These are phyloP conservation scores for Salix suchowensis DNA, from an alignment of 345 rosid species.

Conservation along the genomic window DNA sequence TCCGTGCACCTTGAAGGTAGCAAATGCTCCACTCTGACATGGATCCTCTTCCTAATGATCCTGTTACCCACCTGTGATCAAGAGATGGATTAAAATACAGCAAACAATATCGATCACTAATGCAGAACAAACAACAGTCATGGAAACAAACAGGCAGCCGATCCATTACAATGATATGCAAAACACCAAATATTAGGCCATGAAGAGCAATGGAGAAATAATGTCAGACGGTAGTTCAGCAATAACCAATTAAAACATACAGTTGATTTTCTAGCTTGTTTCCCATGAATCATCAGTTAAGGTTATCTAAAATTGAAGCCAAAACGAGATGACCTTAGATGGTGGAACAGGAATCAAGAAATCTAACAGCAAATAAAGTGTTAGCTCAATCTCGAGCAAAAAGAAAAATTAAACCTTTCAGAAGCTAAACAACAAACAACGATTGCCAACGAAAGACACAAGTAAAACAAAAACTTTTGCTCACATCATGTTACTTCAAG, in stretches of 20 bases:
- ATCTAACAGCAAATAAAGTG: neutral
- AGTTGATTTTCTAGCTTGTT: neutral
- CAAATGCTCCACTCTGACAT: conserved; percentile 62
- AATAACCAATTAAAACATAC: neutral
- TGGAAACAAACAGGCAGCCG: neutral
- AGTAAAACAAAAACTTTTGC: too few relatives aligned
- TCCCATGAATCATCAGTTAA: neutral
- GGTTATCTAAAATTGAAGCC: neutral
- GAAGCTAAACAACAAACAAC: neutral
- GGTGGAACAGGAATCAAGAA: neutral
- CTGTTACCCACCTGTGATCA: conserved; percentile 46
- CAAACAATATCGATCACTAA: neutral
- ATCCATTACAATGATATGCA: neutral
- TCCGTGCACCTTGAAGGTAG: conserved; percentile 63
- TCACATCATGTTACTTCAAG: neutral
- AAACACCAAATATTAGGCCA: neutral
- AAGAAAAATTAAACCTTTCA: neutral
- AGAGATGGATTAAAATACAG: neutral
- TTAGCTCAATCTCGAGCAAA: neutral
- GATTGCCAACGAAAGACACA: neutral
- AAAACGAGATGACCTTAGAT: neutral
- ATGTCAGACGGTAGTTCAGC: neutral
- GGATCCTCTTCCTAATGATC: conserved; percentile 67
- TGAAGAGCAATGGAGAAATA: neutral
- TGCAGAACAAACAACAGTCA: neutral